phyloP scores from a whole-genome alignment of 805 yeast genomes.

The Starmerella powellii region DNA sequence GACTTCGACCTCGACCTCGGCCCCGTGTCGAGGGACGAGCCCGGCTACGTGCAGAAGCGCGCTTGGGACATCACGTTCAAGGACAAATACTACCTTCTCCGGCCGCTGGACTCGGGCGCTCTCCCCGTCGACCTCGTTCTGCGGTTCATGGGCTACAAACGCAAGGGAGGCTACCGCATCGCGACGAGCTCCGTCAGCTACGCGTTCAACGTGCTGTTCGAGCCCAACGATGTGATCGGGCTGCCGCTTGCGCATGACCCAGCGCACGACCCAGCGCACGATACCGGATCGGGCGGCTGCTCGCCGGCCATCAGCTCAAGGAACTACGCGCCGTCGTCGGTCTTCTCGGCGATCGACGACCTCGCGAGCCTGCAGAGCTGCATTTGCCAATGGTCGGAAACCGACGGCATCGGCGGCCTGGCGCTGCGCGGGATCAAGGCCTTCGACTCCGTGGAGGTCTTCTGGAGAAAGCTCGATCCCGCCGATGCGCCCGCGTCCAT shows the following conservation, averaged over 20 bases:
- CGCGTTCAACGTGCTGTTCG: conserved; percentile 8
- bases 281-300: too few relatives aligned
- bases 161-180: background rate
- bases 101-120: background rate
- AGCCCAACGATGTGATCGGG: background rate
- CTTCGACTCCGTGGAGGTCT: conserved; percentile 18
- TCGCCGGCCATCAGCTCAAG: background rate
- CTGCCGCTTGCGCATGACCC: background rate
- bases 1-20: conserved; percentile 10
- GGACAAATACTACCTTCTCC: background rate
- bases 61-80: background rate
- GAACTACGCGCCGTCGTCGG: background rate
- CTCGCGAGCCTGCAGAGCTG: background rate
- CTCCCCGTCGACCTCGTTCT: conserved; percentile 7
- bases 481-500: too few relatives aligned
- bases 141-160: background rate
- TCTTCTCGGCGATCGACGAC: background rate
- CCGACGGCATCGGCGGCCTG: conserved; percentile 17
- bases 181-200: conserved; percentile 1
- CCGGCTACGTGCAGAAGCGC: background rate
- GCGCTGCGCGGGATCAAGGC: conserved; percentile 7
- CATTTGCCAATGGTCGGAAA: conserved; percentile 15
- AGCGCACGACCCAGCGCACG: too few relatives aligned
- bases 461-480: conserved; percentile 7
- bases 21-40: background rate